phyloP scores from a whole-genome alignment of 2,329 filamentous ascomycete species.

The Penicillium sp. region DNA sequence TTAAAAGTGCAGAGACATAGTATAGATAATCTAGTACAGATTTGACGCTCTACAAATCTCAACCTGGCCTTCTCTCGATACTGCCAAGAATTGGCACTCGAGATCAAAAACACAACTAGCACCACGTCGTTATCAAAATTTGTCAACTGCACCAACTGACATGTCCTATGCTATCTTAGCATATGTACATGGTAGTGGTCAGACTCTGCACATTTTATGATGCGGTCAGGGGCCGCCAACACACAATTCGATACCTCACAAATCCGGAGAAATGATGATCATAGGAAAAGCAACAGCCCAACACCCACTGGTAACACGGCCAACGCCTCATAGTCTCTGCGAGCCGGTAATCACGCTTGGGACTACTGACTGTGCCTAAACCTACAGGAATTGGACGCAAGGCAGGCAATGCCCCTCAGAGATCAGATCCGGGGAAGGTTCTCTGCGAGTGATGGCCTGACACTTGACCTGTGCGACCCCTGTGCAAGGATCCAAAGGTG shows the following conservation, averaged over 20 bases:
- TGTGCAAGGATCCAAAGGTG: conserved; percentile 15
- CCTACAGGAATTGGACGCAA: conserved; percentile 10
- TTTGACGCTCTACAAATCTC: background rate
- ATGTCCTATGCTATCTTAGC: background rate
- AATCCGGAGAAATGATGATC: conserved; percentile 6
- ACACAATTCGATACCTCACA: conserved; percentile 3
- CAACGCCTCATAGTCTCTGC: background rate
- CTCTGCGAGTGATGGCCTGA: conserved; percentile 20
- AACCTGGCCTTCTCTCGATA: background rate
- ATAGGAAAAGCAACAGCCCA: background rate
- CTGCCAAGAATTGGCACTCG: background rate
- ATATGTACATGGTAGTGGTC: background rate
- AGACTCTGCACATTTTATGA: background rate
- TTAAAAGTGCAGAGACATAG: too few relatives aligned
- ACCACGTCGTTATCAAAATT: background rate
- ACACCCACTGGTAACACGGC: background rate
- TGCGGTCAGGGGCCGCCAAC: conserved; percentile 6
- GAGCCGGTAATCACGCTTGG: background rate
- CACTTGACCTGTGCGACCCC: conserved; percentile 17
- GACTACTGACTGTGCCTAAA: background rate
- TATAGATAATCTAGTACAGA: background rate
- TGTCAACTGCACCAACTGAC: background rate
- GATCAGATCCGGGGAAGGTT: conserved; percentile 18
- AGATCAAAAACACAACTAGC: conserved; percentile 5
- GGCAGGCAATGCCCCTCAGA: conserved; percentile 1